These are phyloP conservation scores for Penicillium odoratum DNA, from an alignment of 495 filamentous ascomycete species.

Conservation along the genomic window DNA sequence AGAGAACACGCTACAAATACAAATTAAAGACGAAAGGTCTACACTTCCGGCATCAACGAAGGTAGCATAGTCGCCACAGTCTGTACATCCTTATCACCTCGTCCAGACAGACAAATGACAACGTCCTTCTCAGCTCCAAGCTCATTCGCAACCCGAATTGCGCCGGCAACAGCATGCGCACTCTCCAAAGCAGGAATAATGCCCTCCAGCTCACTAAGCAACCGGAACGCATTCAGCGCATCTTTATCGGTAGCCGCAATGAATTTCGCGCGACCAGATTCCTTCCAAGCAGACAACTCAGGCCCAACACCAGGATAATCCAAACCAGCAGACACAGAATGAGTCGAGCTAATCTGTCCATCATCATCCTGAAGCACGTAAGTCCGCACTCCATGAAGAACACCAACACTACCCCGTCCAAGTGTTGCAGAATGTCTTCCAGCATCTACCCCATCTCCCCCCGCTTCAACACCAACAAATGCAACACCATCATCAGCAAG, in stretches of 20 bases:
- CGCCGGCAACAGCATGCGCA: slow-evolving; percentile 85
- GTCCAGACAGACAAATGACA: slow-evolving; percentile 84
- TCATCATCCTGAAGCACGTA: slow-evolving; percentile 88
- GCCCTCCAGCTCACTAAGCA: slow-evolving; percentile 80
- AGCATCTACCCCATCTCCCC: slow-evolving; percentile 73
- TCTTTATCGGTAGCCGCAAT: slow-evolving; percentile 89
- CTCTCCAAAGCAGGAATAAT: slow-evolving; percentile 95
- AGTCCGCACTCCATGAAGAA: slow-evolving; percentile 90
- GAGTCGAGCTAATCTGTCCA: slow-evolving; percentile 89
- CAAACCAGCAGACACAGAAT: slow-evolving; percentile 89
- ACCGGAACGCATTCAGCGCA: slow-evolving; percentile 79
- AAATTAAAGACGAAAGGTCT: background rate
- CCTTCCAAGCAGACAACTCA: slow-evolving; percentile 88
- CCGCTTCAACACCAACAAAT: slow-evolving; percentile 73
- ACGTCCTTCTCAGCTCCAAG: slow-evolving; percentile 84
- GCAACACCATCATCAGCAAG: slow-evolving; percentile 79
- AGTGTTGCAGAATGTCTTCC: slow-evolving; percentile 80
- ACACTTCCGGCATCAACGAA: background rate
- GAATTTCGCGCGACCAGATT: slow-evolving; percentile 77
- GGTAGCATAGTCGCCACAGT: slow-evolving; percentile 86
- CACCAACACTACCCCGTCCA: slow-evolving; percentile 79
- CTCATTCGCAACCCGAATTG: slow-evolving; percentile 84
- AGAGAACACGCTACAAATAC: too few species aligned
- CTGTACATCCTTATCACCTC: slow-evolving; percentile 97
- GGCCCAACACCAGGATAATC: slow-evolving; percentile 96